Conservation (phyloP, 306 rosid species). For the Pueraria montana region DNA sequence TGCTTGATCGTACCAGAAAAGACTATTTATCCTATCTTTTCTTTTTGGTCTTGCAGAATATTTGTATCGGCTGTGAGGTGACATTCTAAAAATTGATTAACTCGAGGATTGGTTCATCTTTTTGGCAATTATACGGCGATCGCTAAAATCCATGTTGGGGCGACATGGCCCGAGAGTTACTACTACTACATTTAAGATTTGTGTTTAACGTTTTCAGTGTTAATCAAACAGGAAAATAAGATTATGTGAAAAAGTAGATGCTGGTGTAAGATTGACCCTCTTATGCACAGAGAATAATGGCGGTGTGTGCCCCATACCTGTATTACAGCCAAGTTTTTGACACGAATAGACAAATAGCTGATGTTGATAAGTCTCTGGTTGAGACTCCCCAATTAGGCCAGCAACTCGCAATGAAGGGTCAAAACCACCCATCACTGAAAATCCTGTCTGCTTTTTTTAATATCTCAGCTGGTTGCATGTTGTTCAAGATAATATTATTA, state of each 20-base stretch:
- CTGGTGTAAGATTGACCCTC: constrained; percentile 26
- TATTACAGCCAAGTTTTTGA: constrained; percentile 39
- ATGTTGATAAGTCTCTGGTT: constrained; percentile 22
- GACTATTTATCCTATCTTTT: neutral
- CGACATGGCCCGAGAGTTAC: constrained; percentile 15
- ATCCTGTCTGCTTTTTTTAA: constrained; percentile 39
- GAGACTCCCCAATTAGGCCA: constrained; percentile 41
- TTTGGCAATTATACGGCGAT: constrained; percentile 15
- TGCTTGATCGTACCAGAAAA: neutral
- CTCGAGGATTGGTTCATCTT: neutral
- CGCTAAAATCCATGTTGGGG: constrained; percentile 3
- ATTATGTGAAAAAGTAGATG: constrained; percentile 36
- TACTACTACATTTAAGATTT: constrained; percentile 2
- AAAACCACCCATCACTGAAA: constrained; percentile 40
- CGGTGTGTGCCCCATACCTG: constrained; percentile 37
- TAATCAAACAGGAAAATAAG: constrained; percentile 29
- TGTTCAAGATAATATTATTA: constrained; percentile 32
- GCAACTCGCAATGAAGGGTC: constrained; percentile 44
- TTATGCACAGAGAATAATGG: constrained; percentile 27
- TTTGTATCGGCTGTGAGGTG: constrained; percentile 17
- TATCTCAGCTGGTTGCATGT: constrained; percentile 25
- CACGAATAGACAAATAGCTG: constrained; percentile 5
- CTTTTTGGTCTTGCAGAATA: neutral
- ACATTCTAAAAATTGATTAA: neutral
- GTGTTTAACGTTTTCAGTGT: constrained; percentile 8